These are phyloP conservation scores for Fonsecaea pugnacius DNA, from an alignment of 2,329 filamentous ascomycete species.

Conservation along the genomic window DNA sequence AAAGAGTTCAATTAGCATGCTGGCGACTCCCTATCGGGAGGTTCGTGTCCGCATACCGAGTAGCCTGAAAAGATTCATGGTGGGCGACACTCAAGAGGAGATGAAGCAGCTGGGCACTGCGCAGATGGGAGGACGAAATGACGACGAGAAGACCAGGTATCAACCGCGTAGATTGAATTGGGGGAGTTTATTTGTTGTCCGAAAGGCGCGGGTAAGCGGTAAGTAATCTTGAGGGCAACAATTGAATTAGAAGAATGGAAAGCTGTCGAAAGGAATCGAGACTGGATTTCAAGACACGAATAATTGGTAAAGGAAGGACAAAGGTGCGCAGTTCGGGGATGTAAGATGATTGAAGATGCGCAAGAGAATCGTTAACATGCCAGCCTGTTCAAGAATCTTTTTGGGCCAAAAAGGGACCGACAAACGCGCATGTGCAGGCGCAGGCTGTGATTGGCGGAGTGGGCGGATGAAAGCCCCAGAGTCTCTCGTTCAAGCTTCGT, in stretches of 20 bases:
- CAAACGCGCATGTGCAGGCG: constrained; percentile 2
- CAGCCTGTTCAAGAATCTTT: constrained; percentile 35
- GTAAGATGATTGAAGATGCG: neutral
- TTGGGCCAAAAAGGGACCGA: constrained; percentile 9
- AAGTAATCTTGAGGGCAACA: neutral
- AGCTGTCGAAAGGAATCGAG: neutral
- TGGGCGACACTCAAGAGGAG: constrained; percentile 38
- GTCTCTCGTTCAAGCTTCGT: neutral
- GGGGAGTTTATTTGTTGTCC: neutral
- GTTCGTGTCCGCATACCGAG: constrained; percentile 57
- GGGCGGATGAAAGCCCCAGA: neutral
- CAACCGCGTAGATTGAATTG: neutral
- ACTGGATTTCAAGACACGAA: neutral
- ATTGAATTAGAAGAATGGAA: neutral
- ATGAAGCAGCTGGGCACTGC: constrained; percentile 29
- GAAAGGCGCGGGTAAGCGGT: neutral
- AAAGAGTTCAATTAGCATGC: constrained; percentile 8
- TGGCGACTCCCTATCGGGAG: constrained; percentile 16
- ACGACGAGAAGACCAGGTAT: neutral
- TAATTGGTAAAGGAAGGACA: neutral
- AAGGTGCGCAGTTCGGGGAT: neutral
- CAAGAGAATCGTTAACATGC: constrained; percentile 9
- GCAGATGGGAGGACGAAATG: neutral
- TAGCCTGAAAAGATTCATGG: constrained; percentile 73
- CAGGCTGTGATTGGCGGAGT: neutral